Conservation (phyloP, 257 asterid species). For the Ajuga chamaepitys region DNA sequence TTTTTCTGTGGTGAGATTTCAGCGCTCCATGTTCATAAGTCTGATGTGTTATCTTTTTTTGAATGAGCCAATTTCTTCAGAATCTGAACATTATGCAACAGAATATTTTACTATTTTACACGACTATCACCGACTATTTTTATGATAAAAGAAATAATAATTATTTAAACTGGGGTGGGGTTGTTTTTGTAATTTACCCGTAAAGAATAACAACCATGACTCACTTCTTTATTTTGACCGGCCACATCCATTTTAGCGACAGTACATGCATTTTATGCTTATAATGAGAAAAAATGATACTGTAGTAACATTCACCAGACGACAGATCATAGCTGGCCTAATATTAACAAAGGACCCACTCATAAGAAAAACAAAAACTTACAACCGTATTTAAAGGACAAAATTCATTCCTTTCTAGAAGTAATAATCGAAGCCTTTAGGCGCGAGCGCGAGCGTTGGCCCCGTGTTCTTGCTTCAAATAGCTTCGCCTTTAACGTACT, state of each 20-base stretch:
- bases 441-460: slow-evolving; percentile 68
- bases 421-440: slow-evolving; percentile 56
- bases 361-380: neutral
- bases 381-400: neutral
- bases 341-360: slow-evolving; percentile 24
- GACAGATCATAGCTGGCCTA: neutral
- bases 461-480: slow-evolving; percentile 69
- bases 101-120: no score
- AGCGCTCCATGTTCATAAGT: no score
- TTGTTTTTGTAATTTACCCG: no score
- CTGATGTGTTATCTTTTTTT: no score
- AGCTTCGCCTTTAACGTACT: slow-evolving; percentile 60
- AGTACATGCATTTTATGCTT: neutral
- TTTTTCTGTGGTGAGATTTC: no score
- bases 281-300: neutral
- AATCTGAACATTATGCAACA: neutral
- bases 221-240: neutral
- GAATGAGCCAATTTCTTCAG: neutral
- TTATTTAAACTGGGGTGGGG: no score
- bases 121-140: no score
- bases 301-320: slow-evolving; percentile 1
- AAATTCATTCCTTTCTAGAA: slow-evolving; percentile 24
- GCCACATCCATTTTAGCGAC: neutral
- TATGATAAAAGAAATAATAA: no score
- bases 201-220: neutral